These are phyloP conservation scores for Chernovozyma sophiae-reginae DNA, from an alignment of 1,139 yeast species.

Conservation along the genomic window DNA sequence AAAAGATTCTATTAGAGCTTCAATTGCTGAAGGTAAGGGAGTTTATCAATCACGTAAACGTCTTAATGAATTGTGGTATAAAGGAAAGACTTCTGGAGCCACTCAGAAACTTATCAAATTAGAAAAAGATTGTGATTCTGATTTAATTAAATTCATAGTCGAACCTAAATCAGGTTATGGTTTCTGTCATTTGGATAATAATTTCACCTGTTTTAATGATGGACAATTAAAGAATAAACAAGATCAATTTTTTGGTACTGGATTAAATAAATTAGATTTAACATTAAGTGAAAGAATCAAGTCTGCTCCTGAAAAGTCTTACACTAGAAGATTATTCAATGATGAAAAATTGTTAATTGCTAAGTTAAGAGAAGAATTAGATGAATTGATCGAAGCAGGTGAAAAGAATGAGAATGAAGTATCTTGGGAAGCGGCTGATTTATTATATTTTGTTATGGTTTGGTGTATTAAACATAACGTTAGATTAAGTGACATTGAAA, in stretches of 20 bases:
- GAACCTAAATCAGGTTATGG: slow-evolving; percentile 74
- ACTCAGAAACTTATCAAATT: slow-evolving; percentile 69
- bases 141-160: slow-evolving; percentile 81
- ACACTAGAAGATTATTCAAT: slow-evolving; percentile 80
- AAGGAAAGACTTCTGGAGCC: slow-evolving; percentile 94
- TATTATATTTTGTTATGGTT: slow-evolving; percentile 85
- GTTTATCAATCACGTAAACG: slow-evolving; percentile 90
- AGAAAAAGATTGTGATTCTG: slow-evolving; percentile 87
- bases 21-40: slow-evolving; percentile 78
- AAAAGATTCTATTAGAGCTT: slow-evolving; percentile 71
- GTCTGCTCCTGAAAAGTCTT: slow-evolving; percentile 85
- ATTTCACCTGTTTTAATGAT: slow-evolving; percentile 67
- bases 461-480: slow-evolving; percentile 84
- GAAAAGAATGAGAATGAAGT: slow-evolving; percentile 48
- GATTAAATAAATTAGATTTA: slow-evolving; percentile 62
- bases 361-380: slow-evolving; percentile 93
- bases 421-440: slow-evolving; percentile 97
- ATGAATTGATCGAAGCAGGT: slow-evolving; percentile 85
- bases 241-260: slow-evolving; percentile 49
- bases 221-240: slow-evolving; percentile 24
- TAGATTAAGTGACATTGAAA: slow-evolving; percentile 72
- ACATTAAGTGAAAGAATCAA: slow-evolving; percentile 52
- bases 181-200: slow-evolving; percentile 82
- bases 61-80: slow-evolving; percentile 84
- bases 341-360: slow-evolving; percentile 76